Evolutionary conservation across 257 asterid species (phyloP), one percentile per base, ranked within the genome.

Genomic region (Hygrophila difformis): DNA sequence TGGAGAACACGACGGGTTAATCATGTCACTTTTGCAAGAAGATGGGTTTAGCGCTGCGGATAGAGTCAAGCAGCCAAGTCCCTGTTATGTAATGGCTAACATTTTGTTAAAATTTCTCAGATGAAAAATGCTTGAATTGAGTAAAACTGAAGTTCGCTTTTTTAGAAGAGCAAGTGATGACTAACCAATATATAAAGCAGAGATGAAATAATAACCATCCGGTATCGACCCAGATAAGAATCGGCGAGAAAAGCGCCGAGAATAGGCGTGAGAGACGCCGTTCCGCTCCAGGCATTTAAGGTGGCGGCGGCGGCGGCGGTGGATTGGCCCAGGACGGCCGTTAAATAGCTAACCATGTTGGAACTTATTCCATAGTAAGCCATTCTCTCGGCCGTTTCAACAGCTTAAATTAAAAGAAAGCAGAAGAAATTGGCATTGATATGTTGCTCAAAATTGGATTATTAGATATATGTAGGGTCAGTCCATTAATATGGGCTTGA

Each of bases 161-260:
- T n/a, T n/a, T n/a, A n/a, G n/a, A n/a, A n/a, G n/a, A n/a, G n/a
- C n/a, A 26, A 33, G 12, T 5, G 12, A 2, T 33, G 12, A 0
- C 76, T 68, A 24, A 73, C 80, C 80, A 61, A 51, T 6, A 43
- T 62, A 33, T 65, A 73, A 28, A 69, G 47, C 14, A 56, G 18
- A 24, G 74, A 58, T 9, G 81, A 67, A 14, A 39, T 10, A 6
- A 63, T 18, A 37, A 69, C 59, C 24, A 69, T 65, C 3, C 69
- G 59, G 50, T 47, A 73, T 5, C 69, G 61, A 17, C 81, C 81
- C 24, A 62, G 26, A 59, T 7, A 51, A 0, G 77, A 69, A 28
- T 73, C 81, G 22, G 81, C 81, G 22, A 69, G 5, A 39, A 55
- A 66, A 48, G 69, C 79, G 5, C 75, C 75, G 10, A 72, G 12